Evolutionary conservation across 768 basidiomycete genomes (phyloP).

Genomic region (Chlorophyllum brunneum): DNA sequence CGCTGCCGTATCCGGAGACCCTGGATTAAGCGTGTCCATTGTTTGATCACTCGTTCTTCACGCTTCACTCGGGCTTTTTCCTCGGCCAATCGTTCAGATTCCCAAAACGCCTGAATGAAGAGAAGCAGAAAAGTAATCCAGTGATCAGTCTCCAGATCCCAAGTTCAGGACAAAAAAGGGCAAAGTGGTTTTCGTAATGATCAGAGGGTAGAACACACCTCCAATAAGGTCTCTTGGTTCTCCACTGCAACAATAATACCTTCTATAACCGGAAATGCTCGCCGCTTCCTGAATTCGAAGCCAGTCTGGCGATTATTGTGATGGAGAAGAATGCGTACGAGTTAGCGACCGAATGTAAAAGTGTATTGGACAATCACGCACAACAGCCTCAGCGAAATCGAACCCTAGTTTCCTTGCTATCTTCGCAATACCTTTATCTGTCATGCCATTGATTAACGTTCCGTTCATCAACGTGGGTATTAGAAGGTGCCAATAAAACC

Average conservation of each 20-base stretch:
- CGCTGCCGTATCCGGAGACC: slow-evolving; percentile 85
- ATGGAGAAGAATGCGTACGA: slow-evolving; percentile 1
- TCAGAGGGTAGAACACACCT: slow-evolving; percentile 50
- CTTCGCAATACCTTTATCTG: slow-evolving; percentile 86
- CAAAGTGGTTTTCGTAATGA: too few species aligned
- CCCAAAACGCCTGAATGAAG: slow-evolving; percentile 71
- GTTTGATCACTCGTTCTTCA: slow-evolving; percentile 77
- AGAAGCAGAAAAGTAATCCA: slow-evolving; percentile 10
- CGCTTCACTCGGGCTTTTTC: slow-evolving; percentile 74
- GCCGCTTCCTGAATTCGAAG: slow-evolving; percentile 93
- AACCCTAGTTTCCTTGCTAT: slow-evolving; percentile 84
- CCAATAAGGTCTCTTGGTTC: slow-evolving; percentile 66
- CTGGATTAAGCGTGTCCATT: slow-evolving; percentile 84
- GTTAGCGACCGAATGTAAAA: slow-evolving; percentile 5
- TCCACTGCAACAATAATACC: slow-evolving; percentile 87
- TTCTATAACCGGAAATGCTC: slow-evolving; percentile 78
- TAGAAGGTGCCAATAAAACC: slow-evolving; percentile 5
- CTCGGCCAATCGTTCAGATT: slow-evolving; percentile 71
- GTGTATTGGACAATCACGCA: slow-evolving; percentile 38
- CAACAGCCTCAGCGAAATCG: slow-evolving; percentile 93
- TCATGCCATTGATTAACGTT: slow-evolving; percentile 24
- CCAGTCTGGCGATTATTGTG: slow-evolving; percentile 58
- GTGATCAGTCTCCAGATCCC: slow-evolving; percentile 2
- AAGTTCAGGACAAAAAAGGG: not conserved
- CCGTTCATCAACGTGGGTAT: not conserved